Evolutionary conservation across 2,329 filamentous ascomycete genomes (phyloP).

Genomic region (Colletotrichum sp.): DNA sequence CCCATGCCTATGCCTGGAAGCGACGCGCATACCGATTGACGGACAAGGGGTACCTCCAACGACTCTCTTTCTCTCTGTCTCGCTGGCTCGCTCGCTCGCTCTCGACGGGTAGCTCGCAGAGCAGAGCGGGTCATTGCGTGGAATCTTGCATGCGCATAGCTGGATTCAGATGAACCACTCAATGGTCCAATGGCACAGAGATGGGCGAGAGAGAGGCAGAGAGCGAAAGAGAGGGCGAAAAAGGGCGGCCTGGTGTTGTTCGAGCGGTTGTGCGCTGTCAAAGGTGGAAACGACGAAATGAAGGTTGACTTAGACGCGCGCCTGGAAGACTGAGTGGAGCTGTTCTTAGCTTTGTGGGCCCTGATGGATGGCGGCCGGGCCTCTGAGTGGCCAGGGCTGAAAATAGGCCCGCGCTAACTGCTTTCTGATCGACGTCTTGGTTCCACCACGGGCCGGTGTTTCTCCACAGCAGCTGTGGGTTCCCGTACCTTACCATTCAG

Average conservation of each 20-base stretch:
- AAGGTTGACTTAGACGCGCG: constrained; percentile 21
- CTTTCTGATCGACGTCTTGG: background rate
- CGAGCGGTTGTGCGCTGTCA: background rate
- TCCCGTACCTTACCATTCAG: background rate
- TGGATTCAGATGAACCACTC: background rate
- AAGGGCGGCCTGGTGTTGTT: background rate
- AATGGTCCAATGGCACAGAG: background rate
- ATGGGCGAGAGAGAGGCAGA: background rate
- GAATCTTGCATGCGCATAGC: background rate
- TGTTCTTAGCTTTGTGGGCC: background rate
- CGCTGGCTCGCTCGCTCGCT: background rate
- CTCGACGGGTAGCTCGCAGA: background rate
- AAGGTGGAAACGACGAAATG: constrained; percentile 1
- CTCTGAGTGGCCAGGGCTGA: constrained; percentile 7
- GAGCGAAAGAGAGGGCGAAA: background rate
- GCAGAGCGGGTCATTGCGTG: background rate
- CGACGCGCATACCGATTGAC: background rate
- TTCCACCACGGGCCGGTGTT: constrained; percentile 12
- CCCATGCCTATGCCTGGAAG: background rate
- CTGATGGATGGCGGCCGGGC: background rate
- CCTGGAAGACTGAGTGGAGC: constrained; percentile 6
- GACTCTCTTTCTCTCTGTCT: background rate
- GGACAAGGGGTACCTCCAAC: background rate
- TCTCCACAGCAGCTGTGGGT: background rate
- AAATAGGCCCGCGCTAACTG: constrained; percentile 14